These are phyloP conservation scores for Colletotrichum ledebouriae DNA, from an alignment of 2,329 filamentous ascomycete species.

Conservation along the genomic window DNA sequence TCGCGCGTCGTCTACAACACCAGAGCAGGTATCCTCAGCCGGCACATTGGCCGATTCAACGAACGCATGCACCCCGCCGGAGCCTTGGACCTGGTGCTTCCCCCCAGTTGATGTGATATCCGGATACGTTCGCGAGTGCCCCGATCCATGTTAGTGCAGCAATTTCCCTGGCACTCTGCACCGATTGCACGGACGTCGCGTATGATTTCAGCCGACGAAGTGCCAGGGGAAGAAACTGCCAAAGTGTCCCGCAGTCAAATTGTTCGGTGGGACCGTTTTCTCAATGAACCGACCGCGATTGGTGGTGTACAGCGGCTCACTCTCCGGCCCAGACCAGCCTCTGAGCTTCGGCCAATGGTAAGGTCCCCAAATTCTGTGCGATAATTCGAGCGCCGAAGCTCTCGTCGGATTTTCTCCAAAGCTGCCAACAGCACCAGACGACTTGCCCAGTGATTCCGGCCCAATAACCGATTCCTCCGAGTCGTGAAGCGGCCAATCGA, in stretches of 20 bases:
- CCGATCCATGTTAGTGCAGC: slow-evolving; percentile 38
- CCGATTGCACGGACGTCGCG: slow-evolving; percentile 8
- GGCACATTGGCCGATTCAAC: slow-evolving; percentile 8
- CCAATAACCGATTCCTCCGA: background rate
- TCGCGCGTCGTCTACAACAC: too few species aligned
- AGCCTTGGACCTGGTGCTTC: slow-evolving; percentile 12
- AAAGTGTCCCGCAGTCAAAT: slow-evolving; percentile 8
- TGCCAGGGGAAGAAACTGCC: too few species aligned
- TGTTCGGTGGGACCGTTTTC: slow-evolving; percentile 12
- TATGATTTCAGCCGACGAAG: too few species aligned
- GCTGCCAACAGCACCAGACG: background rate
- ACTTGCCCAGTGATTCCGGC: background rate
- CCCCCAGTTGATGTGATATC: slow-evolving; percentile 24
- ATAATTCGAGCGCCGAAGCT: slow-evolving; percentile 1
- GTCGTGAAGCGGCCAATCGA: slow-evolving; percentile 6
- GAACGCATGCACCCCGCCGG: background rate
- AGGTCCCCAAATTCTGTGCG: slow-evolving; percentile 25
- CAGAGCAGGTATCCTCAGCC: background rate
- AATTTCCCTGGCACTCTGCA: slow-evolving; percentile 22
- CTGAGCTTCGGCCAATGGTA: slow-evolving; percentile 38
- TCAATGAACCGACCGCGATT: slow-evolving; percentile 11
- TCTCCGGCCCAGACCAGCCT: slow-evolving; percentile 8
- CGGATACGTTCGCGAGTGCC: slow-evolving; percentile 20
- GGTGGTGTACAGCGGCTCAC: background rate
- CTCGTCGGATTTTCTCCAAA: background rate